Evolutionary conservation across 1,139 yeast genomes (phyloP), one percentile per base, ranked within the genome.

Genomic region (Debaryomycetaceae sp.): DNA sequence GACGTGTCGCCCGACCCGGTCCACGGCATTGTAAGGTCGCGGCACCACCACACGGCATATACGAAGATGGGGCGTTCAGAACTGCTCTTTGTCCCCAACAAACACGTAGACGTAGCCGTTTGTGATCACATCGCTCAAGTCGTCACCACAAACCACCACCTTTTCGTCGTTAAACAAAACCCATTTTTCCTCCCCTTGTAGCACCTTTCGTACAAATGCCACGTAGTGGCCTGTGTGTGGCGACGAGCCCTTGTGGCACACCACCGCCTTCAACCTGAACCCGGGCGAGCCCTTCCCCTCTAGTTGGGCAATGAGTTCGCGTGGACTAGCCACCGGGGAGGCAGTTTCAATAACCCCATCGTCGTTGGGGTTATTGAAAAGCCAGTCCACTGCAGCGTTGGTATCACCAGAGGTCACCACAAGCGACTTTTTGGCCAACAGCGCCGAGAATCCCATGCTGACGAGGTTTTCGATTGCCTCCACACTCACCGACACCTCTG

Each of bases 221-320:
- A 93, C 97, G 52, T 91, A 91, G 54, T 91, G 99, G 1, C 98
- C 98, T 0, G 96, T 86, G 40, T 91, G 96, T 2, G 91, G 85
- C 13, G 96, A 85, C 1, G 82, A 70, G 8, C 99, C 99, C 53
- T 91, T 91, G 55, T 91, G 99, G 50, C 97, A 89, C 15, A 91
- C 71, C 7, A 86, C 84, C 0, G 86, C 84, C 34, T 75, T 70
- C 27, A 91, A 58, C 11, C 49, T 46, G 49, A 83, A 91, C n/a
- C 22, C 46, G 5, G 65, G 36, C 30, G 28, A 18, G 31, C 12
- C 31, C n/a, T 41, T 38, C 1, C 51, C 49, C 4, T 32, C 27
- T 1, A 28, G 24, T 8, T 32, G 15, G 2, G 34, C 27, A 1
- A 36, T 18, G 4, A 35, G 15, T 16, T 43, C 37, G 12, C 41